Evolutionary conservation across 305 asterid species (phyloP).

Genomic region (Solanum hybrid): DNA sequence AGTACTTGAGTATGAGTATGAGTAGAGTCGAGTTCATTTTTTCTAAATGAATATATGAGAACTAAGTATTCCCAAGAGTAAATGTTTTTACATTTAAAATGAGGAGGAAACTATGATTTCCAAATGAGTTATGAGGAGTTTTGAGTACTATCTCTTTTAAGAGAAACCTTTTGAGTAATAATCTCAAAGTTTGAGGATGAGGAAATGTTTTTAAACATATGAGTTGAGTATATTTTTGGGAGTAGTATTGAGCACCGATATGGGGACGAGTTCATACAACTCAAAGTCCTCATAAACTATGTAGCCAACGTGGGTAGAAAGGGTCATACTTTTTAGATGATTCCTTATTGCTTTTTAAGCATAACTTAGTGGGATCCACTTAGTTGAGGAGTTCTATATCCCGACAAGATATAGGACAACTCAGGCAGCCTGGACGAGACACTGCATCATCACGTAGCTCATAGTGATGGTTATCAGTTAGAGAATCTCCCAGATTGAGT

Average conservation of each 20-base stretch:
- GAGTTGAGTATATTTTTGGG: neutral
- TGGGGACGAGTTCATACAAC: neutral
- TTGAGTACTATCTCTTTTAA: neutral
- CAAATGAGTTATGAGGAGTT: too few species aligned
- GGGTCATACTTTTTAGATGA: neutral
- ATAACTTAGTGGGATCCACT: neutral
- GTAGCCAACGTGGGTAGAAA: neutral
- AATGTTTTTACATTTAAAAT: too few species aligned
- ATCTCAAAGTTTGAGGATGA: neutral
- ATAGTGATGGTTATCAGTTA: too few species aligned
- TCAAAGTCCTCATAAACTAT: neutral
- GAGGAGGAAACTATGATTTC: too few species aligned
- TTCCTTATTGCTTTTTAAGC: neutral
- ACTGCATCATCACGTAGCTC: neutral
- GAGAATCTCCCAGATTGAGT: too few species aligned
- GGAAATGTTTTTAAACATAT: neutral
- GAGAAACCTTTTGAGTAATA: neutral
- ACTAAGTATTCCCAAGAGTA: too few species aligned
- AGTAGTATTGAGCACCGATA: neutral
- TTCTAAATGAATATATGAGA: too few species aligned
- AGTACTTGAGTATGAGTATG: too few species aligned
- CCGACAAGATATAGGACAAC: neutral
- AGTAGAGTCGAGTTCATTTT: too few species aligned
- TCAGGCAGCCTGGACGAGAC: neutral
- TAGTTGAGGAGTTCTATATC: neutral